Conservation (phyloP, 1,139 yeast species). For the Diutina ranongensis region DNA sequence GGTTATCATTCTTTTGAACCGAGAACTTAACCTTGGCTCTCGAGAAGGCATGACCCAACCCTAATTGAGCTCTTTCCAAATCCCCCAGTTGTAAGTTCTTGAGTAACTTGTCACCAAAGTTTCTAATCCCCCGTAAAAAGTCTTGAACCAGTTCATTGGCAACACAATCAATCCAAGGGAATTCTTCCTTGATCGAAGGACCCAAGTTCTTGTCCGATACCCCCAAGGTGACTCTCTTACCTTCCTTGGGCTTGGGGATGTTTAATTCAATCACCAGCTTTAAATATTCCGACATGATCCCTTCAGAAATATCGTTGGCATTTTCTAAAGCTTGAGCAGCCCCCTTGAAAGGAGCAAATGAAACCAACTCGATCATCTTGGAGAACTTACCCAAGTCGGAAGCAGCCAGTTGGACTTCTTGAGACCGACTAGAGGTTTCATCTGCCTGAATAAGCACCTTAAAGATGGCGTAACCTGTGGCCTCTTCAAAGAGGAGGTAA, state of each 20-base stretch:
- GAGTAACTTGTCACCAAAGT: conserved; percentile 78
- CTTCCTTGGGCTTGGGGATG: conserved; percentile 74
- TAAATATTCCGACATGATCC: conserved; percentile 86
- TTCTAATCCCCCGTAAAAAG: conserved; percentile 88
- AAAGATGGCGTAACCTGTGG: conserved; percentile 96
- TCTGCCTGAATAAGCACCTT: conserved; percentile 92
- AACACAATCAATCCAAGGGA: conserved; percentile 83
- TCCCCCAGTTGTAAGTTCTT: conserved; percentile 93
- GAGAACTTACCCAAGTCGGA: conserved; percentile 82
- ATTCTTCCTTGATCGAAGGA: conserved; percentile 85
- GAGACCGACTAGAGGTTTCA: conserved; percentile 80
- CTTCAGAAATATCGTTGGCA: conserved; percentile 96
- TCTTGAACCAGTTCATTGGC: conserved; percentile 92
- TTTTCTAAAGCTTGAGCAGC: conserved; percentile 98
- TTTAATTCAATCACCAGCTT: conserved; percentile 83
- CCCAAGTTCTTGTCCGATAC: conserved; percentile 94
- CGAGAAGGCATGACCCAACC: conserved; percentile 97
- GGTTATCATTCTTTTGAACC: conserved; percentile 97
- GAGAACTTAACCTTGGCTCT: conserved; percentile 98
- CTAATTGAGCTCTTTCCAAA: conserved; percentile 94
- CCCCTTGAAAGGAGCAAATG: conserved; percentile 97
- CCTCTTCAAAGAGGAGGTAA: conserved; percentile 93
- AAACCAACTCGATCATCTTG: conserved; percentile 84
- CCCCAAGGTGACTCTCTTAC: conserved; percentile 61
- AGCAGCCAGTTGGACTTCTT: conserved; percentile 90